Conservation (phyloP, 139 green algal species). For the Gonium pectorale region DNA sequence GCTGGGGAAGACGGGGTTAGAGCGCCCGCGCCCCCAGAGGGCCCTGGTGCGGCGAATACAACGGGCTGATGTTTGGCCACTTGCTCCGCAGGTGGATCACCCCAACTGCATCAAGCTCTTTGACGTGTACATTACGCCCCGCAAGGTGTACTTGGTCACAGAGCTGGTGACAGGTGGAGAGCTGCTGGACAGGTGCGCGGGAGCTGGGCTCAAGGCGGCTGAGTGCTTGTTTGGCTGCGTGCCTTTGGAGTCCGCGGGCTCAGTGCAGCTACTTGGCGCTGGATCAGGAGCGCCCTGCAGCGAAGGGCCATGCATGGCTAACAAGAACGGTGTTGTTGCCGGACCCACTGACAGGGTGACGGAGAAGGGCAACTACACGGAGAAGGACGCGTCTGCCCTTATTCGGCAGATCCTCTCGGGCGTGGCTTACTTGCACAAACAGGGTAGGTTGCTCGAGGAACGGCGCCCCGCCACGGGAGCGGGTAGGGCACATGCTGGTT, state of each 20-base stretch:
- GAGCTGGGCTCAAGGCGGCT: neutral
- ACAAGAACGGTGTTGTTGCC: too few species aligned
- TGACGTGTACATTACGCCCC: conserved; percentile 80
- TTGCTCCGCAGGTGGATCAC: conserved; percentile 70
- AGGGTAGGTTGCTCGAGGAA: conserved; percentile 56
- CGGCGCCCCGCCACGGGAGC: neutral
- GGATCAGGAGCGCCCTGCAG: too few species aligned
- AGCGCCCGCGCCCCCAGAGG: too few species aligned
- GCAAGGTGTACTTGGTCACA: conserved; percentile 86
- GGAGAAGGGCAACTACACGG: conserved; percentile 78
- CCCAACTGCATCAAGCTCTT: conserved; percentile 84
- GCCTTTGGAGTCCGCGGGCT: too few species aligned
- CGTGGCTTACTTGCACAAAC: conserved; percentile 80
- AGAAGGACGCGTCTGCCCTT: conserved; percentile 73
- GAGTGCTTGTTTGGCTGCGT: neutral
- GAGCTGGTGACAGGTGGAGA: conserved; percentile 85
- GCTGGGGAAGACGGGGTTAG: too few species aligned
- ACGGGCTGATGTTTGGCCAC: neutral
- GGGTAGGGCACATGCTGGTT: too few species aligned
- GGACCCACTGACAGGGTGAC: conserved; percentile 75
- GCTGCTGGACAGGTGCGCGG: conserved; percentile 79
- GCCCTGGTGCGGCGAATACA: too few species aligned
- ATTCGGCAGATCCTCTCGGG: conserved; percentile 80
- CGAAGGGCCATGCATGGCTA: too few species aligned
- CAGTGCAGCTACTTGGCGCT: too few species aligned